Evolutionary conservation across 768 basidiomycete genomes (phyloP).

Genomic region (Kwoniella europaea): DNA sequence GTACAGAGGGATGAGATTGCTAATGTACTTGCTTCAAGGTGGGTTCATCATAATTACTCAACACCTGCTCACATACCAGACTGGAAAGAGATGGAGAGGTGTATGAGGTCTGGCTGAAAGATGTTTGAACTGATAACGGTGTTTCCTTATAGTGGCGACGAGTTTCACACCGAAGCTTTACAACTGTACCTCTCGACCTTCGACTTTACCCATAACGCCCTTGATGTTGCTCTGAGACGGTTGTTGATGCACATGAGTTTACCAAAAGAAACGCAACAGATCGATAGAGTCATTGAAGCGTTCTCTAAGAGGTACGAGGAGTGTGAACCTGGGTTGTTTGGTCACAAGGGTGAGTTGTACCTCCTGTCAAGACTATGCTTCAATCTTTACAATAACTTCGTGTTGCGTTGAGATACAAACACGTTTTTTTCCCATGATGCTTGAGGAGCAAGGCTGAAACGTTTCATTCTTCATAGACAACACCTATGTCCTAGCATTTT

Average conservation of each 20-base stretch:
- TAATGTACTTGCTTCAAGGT: constrained; percentile 81
- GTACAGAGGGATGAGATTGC: constrained; percentile 81
- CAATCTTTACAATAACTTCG: no score
- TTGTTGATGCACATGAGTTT: constrained; percentile 89
- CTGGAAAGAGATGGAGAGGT: background rate
- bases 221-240: constrained; percentile 88
- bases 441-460: no score
- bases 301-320: constrained; percentile 82
- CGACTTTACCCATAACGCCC: constrained; percentile 74
- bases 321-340: constrained; percentile 82
- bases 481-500: constrained; percentile 94
- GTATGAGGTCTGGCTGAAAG: background rate
- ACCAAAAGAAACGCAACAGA: constrained; percentile 96
- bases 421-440: background rate
- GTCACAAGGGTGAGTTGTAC: constrained; percentile 68
- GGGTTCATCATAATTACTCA: constrained; percentile 41
- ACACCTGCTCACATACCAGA: no score
- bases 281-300: constrained; percentile 94
- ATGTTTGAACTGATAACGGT: background rate
- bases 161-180: constrained; percentile 72
- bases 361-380: no score
- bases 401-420: constrained; percentile 7
- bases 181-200: constrained; percentile 75
- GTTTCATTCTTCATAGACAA: constrained; percentile 66
- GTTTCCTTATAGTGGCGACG: constrained; percentile 66